phyloP scores from a whole-genome alignment of 179 eudicot genomes.

The Spergularia azorica region DNA sequence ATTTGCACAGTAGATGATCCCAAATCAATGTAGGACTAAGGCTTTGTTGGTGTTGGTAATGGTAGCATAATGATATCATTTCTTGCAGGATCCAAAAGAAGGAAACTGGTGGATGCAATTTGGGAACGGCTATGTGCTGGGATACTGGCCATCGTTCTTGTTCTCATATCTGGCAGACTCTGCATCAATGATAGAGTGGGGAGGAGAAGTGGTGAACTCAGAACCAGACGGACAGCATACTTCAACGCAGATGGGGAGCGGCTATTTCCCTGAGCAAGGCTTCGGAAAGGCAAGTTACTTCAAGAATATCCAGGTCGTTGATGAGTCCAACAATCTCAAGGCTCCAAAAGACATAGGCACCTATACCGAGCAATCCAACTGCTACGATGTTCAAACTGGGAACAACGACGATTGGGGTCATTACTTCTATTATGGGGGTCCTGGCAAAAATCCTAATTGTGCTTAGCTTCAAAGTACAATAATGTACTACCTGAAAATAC shows the following conservation, averaged over 20 bases:
- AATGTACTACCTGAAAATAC: constrained; percentile 24
- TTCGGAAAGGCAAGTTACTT: constrained; percentile 90
- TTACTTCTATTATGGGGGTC: constrained; percentile 87
- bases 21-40: too few relatives aligned
- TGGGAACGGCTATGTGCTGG: constrained; percentile 75
- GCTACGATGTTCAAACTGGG: constrained; percentile 89
- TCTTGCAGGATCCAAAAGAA: constrained; percentile 85
- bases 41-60: not conserved
- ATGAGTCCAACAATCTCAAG: constrained; percentile 84
- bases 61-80: not conserved
- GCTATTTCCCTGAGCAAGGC: constrained; percentile 89
- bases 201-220: constrained; percentile 89
- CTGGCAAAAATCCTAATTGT: constrained; percentile 80
- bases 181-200: constrained; percentile 97
- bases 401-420: constrained; percentile 88
- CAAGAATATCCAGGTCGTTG: constrained; percentile 84
- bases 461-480: constrained; percentile 37
- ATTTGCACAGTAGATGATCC: too few relatives aligned
- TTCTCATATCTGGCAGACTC: constrained; percentile 87
- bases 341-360: constrained; percentile 83
- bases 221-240: constrained; percentile 80
- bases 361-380: constrained; percentile 84
- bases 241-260: constrained; percentile 91
- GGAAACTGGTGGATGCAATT: constrained; percentile 99
- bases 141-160: constrained; percentile 90